Percentiles rank a stretch among this genome's conserved stretches.
phyloP scores from a whole-genome alignment of 495 filamentous ascomycete species.

The Neurospora terricola region DNA sequence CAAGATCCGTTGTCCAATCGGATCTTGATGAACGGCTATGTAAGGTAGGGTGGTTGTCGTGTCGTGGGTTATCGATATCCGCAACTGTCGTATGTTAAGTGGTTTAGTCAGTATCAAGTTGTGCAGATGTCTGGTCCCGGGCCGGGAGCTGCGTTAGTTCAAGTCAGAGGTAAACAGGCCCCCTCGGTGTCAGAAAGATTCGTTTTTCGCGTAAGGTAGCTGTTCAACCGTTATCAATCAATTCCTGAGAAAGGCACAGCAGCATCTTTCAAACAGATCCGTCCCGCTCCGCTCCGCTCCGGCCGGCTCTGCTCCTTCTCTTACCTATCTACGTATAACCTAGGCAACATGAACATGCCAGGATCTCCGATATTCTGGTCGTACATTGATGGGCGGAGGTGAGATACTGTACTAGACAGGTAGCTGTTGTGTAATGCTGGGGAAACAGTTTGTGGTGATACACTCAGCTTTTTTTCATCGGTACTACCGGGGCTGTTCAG shows the following conservation, averaged over 20 bases:
- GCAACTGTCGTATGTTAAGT: not conserved
- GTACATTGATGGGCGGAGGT: not conserved
- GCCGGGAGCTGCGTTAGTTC: not conserved
- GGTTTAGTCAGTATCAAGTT: not conserved
- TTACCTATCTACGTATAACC: not conserved
- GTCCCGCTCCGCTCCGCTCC: not conserved
- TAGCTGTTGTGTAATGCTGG: not conserved
- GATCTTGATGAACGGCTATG: not conserved
- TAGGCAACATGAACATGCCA: not conserved
- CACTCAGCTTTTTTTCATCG: not conserved
- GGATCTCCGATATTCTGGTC: not conserved
- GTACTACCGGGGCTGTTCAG: not conserved
- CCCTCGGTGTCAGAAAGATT: not conserved
- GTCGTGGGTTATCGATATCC: not conserved
- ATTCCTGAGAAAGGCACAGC: not conserved
- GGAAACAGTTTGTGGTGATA: not conserved
- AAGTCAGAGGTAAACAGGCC: not conserved
- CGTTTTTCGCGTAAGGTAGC: no score
- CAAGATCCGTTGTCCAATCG: no score
- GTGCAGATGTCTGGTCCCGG: not conserved
- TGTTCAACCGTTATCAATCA: not conserved
- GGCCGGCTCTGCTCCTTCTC: not conserved
- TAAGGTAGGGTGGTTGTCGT: not conserved
- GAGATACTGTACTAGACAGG: not conserved
- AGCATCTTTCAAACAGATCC: not conserved